Evolutionary conservation across 257 asterid species (phyloP), one percentile per base, ranked within the genome.

Genomic region (Mitragyna speciosa): DNA sequence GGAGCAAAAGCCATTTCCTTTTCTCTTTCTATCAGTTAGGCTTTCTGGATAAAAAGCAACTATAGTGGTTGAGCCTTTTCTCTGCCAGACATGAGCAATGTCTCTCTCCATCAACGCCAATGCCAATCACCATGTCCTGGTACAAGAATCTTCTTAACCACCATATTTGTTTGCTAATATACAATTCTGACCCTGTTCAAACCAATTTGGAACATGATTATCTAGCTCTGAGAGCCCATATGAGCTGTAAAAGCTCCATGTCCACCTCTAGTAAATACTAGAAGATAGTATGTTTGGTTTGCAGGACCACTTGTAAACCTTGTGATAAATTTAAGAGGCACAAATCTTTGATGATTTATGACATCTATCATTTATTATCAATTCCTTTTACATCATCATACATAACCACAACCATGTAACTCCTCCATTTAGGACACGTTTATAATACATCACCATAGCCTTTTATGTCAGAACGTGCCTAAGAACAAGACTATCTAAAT

Each of bases 61-160:
- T 45, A 63, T 82, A 59, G 88, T 80, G 84, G 83, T 81, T 80
- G 82, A 49, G 59, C 75, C 85, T 76, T 85, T 87, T 76, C 64
- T 58, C 58, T 41, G 70, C 81, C 41, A 61, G 61, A 61, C 86
- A 84, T 67, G 84, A 81, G 73, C 33, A 76, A 17, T 85, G 88
- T 76, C 81, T 73, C 81, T 43, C 45, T 39, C 76, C 69, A 71
- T 78, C 84, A 71, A 73, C 70, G 30, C 59, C 76, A 71, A 36
- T 33, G 72, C 82, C 56, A 56, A 30, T 31, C 71, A 76, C n/a
- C 31, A 12, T 15, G 61, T 64, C 64, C 64, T 61, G 7, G 75
- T 22, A 63, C n/a, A 74, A 54, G 79, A 80, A 80, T 51, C 76
- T 66, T 56, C 48, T 75, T 74, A 74, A 75, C 79, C 41, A 80